These are phyloP conservation scores for Blepharisma stoltei DNA, from an alignment of 73 alveolate species.

Conservation along the genomic window DNA sequence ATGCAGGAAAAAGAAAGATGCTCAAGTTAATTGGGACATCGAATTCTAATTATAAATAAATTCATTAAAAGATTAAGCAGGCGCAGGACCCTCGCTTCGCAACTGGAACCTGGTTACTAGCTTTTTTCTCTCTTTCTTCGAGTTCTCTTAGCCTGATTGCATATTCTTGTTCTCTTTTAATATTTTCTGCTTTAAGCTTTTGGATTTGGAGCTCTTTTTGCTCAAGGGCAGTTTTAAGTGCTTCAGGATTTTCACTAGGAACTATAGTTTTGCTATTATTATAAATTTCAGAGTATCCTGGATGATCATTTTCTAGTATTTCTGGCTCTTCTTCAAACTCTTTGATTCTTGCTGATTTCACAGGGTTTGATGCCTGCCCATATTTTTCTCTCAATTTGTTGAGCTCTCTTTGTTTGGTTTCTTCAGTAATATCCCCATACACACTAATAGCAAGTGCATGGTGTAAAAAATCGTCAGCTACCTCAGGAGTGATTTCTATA, in stretches of 20 bases:
- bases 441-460: background rate
- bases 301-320: too few relatives aligned
- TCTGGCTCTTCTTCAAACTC: too few relatives aligned
- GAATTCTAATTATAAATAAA: too few relatives aligned
- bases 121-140: conserved; percentile 13
- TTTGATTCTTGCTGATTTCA: too few relatives aligned
- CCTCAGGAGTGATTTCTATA: background rate
- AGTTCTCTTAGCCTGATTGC: background rate
- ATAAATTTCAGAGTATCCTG: too few relatives aligned
- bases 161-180: background rate
- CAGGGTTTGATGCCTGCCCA: too few relatives aligned
- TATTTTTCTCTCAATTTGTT: background rate
- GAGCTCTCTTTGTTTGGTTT: background rate
- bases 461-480: conserved; percentile 6
- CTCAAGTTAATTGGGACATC: too few relatives aligned
- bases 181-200: conserved; percentile 14
- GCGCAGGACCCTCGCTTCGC: conserved; percentile 7
- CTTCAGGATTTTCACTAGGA: conserved; percentile 15
- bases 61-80: background rate
- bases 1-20: too few relatives aligned
- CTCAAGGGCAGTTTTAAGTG: conserved; percentile 3
- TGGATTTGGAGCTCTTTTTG: conserved; percentile 6
- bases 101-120: background rate
- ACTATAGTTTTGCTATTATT: too few relatives aligned
- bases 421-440: conserved; percentile 23